A percentile compares a stretch with the other conserved stretches of the same genome.
Evolutionary conservation across 75 land plant genomes (phyloP).

Genomic region (Azolla pinnata): DNA sequence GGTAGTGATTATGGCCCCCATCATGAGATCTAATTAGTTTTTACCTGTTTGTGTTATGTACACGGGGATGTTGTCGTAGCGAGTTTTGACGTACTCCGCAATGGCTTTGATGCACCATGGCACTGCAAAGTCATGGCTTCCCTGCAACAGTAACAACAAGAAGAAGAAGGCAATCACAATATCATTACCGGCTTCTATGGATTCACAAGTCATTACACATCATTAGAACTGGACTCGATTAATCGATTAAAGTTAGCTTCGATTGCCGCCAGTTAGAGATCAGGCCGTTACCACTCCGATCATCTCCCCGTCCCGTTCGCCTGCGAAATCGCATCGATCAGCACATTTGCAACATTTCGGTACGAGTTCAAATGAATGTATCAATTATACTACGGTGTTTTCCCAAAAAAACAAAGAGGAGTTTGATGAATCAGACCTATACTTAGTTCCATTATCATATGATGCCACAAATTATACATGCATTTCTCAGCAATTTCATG

Average conservation of each 20-base stretch:
- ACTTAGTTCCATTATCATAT: too few species aligned
- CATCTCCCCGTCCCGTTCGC: background rate
- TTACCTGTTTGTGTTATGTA: slow-evolving; percentile 67
- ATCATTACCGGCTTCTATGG: background rate
- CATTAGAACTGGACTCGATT: background rate
- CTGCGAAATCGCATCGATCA: too few species aligned
- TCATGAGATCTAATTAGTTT: too few species aligned
- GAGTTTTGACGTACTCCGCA: slow-evolving; percentile 33
- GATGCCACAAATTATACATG: too few species aligned
- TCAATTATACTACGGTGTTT: too few species aligned
- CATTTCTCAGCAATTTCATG: too few species aligned
- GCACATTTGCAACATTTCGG: too few species aligned
- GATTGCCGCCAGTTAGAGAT: too few species aligned
- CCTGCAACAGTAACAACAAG: background rate
- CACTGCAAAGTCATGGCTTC: slow-evolving; percentile 21
- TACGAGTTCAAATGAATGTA: too few species aligned
- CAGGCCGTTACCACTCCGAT: slow-evolving; percentile 1
- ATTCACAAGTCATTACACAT: background rate
- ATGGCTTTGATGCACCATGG: slow-evolving; percentile 45
- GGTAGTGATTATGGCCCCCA: too few species aligned
- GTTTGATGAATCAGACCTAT: too few species aligned
- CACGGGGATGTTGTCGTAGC: slow-evolving; percentile 47
- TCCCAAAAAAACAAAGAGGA: too few species aligned
- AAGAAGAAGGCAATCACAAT: background rate
- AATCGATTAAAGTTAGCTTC: background rate